These are phyloP conservation scores for Globisporangium lucens DNA, from an alignment of 352 stramenopile species.

Conservation along the genomic window DNA sequence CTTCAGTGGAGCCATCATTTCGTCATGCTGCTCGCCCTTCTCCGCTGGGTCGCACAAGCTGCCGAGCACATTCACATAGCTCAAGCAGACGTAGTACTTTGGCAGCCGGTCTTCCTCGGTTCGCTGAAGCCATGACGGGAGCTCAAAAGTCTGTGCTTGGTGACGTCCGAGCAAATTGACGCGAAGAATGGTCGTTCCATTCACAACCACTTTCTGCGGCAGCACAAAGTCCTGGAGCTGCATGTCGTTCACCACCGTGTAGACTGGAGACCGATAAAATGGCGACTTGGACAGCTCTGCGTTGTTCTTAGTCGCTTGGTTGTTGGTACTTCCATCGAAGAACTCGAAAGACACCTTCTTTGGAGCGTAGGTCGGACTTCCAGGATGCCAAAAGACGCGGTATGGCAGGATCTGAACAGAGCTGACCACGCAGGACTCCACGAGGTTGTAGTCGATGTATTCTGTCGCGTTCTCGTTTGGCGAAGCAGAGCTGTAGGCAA, in stretches of 20 bases:
- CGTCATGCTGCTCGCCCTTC: not conserved
- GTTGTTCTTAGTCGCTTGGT: not conserved
- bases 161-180: slow-evolving; percentile 66
- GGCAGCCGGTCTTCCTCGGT: slow-evolving; percentile 40
- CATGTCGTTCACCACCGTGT: slow-evolving; percentile 69
- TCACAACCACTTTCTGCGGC: slow-evolving; percentile 40
- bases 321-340: slow-evolving; percentile 24
- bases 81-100: slow-evolving; percentile 82
- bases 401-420: slow-evolving; percentile 74
- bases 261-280: slow-evolving; percentile 57
- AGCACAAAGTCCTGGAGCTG: slow-evolving; percentile 60
- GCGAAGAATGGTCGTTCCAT: slow-evolving; percentile 42
- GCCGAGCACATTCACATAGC: slow-evolving; percentile 67
- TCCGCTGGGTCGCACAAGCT: slow-evolving; percentile 29
- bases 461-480: slow-evolving; percentile 52
- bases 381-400: slow-evolving; percentile 75
- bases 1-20: slow-evolving; percentile 20
- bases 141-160: slow-evolving; percentile 69
- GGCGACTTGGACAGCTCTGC: slow-evolving; percentile 13
- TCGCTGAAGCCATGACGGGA: slow-evolving; percentile 45
- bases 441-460: slow-evolving; percentile 73
- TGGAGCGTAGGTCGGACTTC: slow-evolving; percentile 70
- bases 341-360: slow-evolving; percentile 72
- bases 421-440: slow-evolving; percentile 52
- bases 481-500: slow-evolving; percentile 46